phyloP scores from a whole-genome alignment of 2,329 filamentous ascomycete genomes.

The Hypoxylon sp. region DNA sequence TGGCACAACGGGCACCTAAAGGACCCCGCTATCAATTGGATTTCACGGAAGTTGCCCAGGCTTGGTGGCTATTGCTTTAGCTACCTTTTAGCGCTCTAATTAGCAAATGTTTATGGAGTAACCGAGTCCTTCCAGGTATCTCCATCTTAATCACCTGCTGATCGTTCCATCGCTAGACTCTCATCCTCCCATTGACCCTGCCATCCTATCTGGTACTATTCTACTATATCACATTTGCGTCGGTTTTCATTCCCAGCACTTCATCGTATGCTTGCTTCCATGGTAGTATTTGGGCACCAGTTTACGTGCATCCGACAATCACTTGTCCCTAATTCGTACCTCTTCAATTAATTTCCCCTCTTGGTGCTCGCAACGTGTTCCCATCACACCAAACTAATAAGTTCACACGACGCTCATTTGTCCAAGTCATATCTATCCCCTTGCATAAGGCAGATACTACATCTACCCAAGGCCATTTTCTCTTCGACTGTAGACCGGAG shows the following conservation, averaged over 20 bases:
- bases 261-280: slow-evolving; percentile 23
- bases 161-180: slow-evolving; percentile 3
- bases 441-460: slow-evolving; percentile 22
- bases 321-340: slow-evolving; percentile 30
- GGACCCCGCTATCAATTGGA: slow-evolving; percentile 2
- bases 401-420: slow-evolving; percentile 18
- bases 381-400: slow-evolving; percentile 19
- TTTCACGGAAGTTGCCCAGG: neutral
- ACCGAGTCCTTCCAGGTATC: no score
- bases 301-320: slow-evolving; percentile 23
- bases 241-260: neutral
- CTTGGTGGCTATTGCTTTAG: neutral
- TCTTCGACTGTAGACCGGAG: neutral
- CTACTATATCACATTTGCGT: slow-evolving; percentile 8
- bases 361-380: slow-evolving; percentile 25
- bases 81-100: slow-evolving; percentile 3
- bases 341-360: slow-evolving; percentile 25
- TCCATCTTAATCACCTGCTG: neutral
- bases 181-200: no score
- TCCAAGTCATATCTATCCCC: slow-evolving; percentile 25
- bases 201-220: no score
- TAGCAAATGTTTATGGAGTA: neutral
- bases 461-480: slow-evolving; percentile 9
- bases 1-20: slow-evolving; percentile 9
- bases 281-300: slow-evolving; percentile 35